These are phyloP conservation scores for Candida ascalaphidarum DNA, from an alignment of 805 yeast species.

Conservation along the genomic window DNA sequence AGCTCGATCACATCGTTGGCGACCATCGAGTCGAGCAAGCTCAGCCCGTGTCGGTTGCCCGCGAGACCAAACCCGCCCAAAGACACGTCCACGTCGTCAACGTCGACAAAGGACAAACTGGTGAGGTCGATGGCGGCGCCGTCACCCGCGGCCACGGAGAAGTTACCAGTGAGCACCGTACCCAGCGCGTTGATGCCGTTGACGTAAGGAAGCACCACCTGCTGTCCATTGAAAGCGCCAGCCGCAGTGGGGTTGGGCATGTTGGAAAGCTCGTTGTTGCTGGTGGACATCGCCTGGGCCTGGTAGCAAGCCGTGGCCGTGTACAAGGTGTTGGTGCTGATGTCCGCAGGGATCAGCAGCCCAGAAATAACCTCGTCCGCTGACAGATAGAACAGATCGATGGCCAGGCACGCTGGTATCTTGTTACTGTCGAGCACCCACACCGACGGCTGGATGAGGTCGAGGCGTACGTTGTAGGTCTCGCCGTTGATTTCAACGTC, in stretches of 20 bases:
- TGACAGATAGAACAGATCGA: constrained; percentile 21
- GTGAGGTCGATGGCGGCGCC: constrained; percentile 6
- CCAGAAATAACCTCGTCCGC: too few relatives aligned
- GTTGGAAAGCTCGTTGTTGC: constrained; percentile 17
- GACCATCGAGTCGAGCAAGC: constrained; percentile 17
- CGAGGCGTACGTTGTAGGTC: constrained; percentile 5
- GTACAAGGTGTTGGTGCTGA: constrained; percentile 14
- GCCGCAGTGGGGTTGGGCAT: constrained; percentile 4
- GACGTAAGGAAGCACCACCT: constrained; percentile 18
- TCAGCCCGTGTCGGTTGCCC: constrained; percentile 15
- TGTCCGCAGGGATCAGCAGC: too few relatives aligned
- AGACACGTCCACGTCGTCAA: constrained; percentile 10
- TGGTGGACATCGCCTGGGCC: constrained; percentile 11
- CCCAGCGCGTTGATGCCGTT: constrained; percentile 20
- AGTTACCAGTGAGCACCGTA: constrained; percentile 12
- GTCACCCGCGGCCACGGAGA: constrained; percentile 9
- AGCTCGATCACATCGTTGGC: constrained; percentile 13
- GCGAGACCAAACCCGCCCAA: constrained; percentile 31
- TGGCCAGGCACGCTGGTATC: constrained; percentile 9
- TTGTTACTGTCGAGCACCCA: constrained; percentile 1
- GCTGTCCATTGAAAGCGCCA: constrained; percentile 8
- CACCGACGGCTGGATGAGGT: constrained; percentile 2
- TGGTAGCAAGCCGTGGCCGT: constrained; percentile 9
- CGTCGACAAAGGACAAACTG: constrained; percentile 21
- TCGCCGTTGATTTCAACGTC: too few relatives aligned